phyloP scores from a whole-genome alignment of 129 eudicot genomes.

The Flaveria trinervia region DNA sequence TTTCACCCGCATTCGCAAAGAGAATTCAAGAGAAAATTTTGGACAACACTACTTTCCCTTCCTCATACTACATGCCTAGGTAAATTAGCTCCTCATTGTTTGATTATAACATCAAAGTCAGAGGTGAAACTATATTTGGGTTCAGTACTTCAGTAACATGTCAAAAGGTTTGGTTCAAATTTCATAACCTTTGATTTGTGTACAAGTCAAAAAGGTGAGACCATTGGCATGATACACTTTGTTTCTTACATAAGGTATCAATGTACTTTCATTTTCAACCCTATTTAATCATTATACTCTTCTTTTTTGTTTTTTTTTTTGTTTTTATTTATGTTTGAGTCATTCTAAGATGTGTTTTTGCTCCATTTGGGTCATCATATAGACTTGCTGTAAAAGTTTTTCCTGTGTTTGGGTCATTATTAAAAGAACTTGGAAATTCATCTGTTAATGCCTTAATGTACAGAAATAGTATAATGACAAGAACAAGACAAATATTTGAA shows the following conservation, averaged over 20 bases:
- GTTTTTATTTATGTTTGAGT: not conserved
- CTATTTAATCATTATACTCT: not conserved
- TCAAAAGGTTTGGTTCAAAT: not conserved
- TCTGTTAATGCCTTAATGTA: not conserved
- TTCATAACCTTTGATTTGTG: not conserved
- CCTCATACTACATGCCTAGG: slow-evolving; percentile 83
- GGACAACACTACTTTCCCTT: slow-evolving; percentile 93
- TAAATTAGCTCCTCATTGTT: slow-evolving; percentile 15
- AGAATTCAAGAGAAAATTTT: slow-evolving; percentile 54
- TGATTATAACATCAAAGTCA: not conserved
- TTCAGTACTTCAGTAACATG: not conserved
- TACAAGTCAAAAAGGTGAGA: not conserved
- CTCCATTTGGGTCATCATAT: not conserved
- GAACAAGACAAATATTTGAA: not conserved
- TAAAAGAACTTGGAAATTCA: not conserved
- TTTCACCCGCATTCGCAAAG: slow-evolving; percentile 68
- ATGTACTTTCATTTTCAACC: not conserved
- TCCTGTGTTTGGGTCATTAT: not conserved
- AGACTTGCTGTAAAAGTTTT: too few relatives aligned
- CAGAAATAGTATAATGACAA: not conserved
- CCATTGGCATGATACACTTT: not conserved
- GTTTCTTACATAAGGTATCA: not conserved
- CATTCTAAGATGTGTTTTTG: not conserved
- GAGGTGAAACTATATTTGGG: not conserved
- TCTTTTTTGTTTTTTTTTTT: not conserved